Base-by-base conservation (phyloP, 345 rosid species). In the Psidium guajava region DNA sequence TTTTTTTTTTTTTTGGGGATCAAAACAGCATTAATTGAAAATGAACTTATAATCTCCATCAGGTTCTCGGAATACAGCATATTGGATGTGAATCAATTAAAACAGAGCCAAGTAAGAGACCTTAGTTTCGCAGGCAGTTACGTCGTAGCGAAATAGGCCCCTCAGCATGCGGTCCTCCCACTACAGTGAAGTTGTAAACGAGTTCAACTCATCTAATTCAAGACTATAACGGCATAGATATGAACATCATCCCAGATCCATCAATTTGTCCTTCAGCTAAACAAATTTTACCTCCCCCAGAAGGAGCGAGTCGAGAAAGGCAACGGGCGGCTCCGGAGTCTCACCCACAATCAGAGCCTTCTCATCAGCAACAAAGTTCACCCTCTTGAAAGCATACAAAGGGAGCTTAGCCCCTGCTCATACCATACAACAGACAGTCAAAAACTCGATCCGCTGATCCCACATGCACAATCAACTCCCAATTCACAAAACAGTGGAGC, bases 81-180 rank as follows among this genome's bases (percentile, higher is more conserved):
- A 42, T 11, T 36, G 80, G 80, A 20, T 69, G 56, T 12, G 36
- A 54, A 64, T 15, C 73, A 40, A 47, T 18, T 57, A 42, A 24
- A 42, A 86, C 0, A 82, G 49, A 58, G 85, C 42, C 9, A 22
- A 28, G 28, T 53, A 3, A 47, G 50, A 80, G 47, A 94, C 99
- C 98, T 96, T 97, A 88, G 98, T 95, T 90, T 96, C 95, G n/a
- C 98, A 95, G 83, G 98, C 93, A 25, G 98, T 95, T 69, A 97
- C 98, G 89, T 96, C 99, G 25, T 97, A 97, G 77, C 96, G 99
- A 90, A 97, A 97, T 42, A 96, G 96, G 6, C 99, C 98, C 89
- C 92, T 93, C 88, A 92, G 96, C 88, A 93, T 81, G 28, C 99
- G 94, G 28, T 96, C 98, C 88, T 97, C 99, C 99, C 99, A 97